Evolutionary conservation across 805 yeast species (phyloP).

Genomic region (Barnettozyma siamensis): DNA sequence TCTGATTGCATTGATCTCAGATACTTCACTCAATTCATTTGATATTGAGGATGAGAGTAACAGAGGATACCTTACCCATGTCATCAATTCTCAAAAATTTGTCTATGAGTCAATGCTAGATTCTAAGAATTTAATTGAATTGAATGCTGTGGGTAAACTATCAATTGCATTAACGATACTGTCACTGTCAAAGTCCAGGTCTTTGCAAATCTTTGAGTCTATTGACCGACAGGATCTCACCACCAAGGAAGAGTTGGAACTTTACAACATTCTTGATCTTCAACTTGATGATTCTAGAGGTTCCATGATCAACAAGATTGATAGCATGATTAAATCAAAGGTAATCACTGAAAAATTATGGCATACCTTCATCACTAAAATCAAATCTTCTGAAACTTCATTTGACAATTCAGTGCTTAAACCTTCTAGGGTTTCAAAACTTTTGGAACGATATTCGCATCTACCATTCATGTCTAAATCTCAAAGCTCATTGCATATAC

Average conservation of each 20-base stretch:
- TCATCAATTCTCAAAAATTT: constrained; percentile 1
- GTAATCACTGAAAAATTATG: constrained; percentile 4
- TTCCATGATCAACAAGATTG: constrained; percentile 1
- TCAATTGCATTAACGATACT: constrained; percentile 1
- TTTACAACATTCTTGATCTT: not conserved
- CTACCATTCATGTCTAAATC: constrained; percentile 3
- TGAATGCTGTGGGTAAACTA: constrained; percentile 1
- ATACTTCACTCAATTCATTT: constrained; percentile 4
- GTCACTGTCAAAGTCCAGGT: not conserved
- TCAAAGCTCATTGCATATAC: constrained; percentile 1
- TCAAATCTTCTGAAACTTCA: constrained; percentile 1
- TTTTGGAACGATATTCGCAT: not conserved
- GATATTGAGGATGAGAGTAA: constrained; percentile 2
- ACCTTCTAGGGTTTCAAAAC: not conserved
- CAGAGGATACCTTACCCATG: not conserved
- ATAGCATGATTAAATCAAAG: not conserved
- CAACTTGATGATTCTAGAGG: constrained; percentile 2
- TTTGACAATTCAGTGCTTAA: constrained; percentile 1
- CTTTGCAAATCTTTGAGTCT: constrained; percentile 1
- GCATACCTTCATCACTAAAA: constrained; percentile 3
- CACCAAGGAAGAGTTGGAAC: constrained; percentile 1
- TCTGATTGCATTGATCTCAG: constrained; percentile 8
- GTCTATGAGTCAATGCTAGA: not conserved
- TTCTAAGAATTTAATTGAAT: too few species aligned
- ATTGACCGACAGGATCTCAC: not conserved